Percentiles rank a stretch among this genome's conserved stretches.
Evolutionary conservation across 2,329 filamentous ascomycete species (phyloP).

Genomic region (Chaetomiaceae sp.): DNA sequence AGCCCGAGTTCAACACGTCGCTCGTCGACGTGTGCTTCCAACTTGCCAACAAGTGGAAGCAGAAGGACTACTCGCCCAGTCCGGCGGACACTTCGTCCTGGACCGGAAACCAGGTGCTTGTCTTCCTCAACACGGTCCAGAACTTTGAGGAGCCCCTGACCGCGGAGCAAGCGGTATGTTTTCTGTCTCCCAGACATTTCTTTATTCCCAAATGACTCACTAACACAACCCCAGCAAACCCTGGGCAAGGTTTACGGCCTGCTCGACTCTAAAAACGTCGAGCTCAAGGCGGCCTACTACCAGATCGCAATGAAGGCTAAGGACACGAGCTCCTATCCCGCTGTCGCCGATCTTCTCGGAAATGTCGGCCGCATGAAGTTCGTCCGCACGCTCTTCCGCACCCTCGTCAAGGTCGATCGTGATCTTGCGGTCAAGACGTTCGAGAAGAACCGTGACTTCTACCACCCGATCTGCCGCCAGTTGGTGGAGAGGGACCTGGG

Average conservation of each 20-base stretch:
- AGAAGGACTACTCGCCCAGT: constrained; percentile 58
- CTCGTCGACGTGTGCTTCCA: constrained; percentile 81
- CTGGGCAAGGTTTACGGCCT: constrained; percentile 75
- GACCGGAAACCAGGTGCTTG: constrained; percentile 82
- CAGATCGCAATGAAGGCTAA: constrained; percentile 71
- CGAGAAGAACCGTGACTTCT: constrained; percentile 83
- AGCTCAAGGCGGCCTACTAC: constrained; percentile 77
- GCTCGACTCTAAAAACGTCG: constrained; percentile 72
- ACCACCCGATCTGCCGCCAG: constrained; percentile 84
- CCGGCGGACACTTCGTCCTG: constrained; percentile 66
- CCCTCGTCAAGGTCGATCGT: constrained; percentile 68
- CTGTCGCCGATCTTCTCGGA: constrained; percentile 70
- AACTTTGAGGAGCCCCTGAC: constrained; percentile 60
- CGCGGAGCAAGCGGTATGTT: constrained; percentile 52
- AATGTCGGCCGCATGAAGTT: constrained; percentile 95
- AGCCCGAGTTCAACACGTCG: constrained; percentile 84
- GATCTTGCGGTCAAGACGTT: constrained; percentile 76
- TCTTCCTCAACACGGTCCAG: constrained; percentile 80
- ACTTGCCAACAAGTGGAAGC: constrained; percentile 77
- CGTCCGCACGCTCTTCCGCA: constrained; percentile 77
- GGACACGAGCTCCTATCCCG: constrained; percentile 63
- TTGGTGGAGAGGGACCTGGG: constrained; percentile 84
- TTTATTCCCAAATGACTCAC: too few relatives aligned
- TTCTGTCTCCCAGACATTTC: neutral
- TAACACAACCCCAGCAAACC: constrained; percentile 35